Conservation (phyloP, 495 filamentous ascomycete genomes). For the Penicillium cinerascens region DNA sequence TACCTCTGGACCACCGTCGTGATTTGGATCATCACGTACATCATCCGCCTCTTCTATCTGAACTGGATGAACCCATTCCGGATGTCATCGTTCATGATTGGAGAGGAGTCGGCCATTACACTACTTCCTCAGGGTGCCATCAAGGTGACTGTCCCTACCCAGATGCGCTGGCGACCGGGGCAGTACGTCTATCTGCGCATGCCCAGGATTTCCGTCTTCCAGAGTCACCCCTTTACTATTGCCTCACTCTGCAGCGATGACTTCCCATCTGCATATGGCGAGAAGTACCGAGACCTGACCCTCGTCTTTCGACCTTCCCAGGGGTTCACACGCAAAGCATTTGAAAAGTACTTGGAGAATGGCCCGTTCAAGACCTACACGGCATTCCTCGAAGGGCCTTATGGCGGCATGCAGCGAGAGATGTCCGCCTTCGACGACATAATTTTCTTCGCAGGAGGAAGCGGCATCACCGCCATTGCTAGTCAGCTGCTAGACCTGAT, state of each 20-base stretch:
- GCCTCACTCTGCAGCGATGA: conserved; percentile 84
- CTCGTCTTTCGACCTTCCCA: conserved; percentile 88
- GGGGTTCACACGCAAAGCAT: conserved; percentile 80
- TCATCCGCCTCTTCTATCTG: conserved; percentile 65
- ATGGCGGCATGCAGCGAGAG: conserved; percentile 89
- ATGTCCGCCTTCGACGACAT: conserved; percentile 92
- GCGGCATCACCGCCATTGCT: conserved; percentile 90
- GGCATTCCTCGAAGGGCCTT: conserved; percentile 89
- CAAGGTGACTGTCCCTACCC: conserved; percentile 89
- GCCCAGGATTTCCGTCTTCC: conserved; percentile 82
- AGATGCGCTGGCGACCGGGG: conserved; percentile 88
- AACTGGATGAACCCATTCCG: conserved; percentile 85
- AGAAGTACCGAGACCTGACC: conserved; percentile 80
- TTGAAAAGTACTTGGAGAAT: conserved; percentile 71
- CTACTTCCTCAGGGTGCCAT: conserved; percentile 87
- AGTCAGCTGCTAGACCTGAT: conserved; percentile 86
- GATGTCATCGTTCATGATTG: conserved; percentile 67
- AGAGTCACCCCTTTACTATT: conserved; percentile 96
- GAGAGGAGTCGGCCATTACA: conserved; percentile 83
- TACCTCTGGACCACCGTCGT: conserved; percentile 81
- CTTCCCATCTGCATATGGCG: conserved; percentile 83
- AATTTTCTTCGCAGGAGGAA: conserved; percentile 87
- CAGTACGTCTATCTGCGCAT: conserved; percentile 94
- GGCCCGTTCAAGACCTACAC: conserved; percentile 84
- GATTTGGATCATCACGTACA: conserved; percentile 69